Percentiles rank a stretch among this genome's conserved stretches.
These are phyloP conservation scores for Rutidosis leptorrhynchoides DNA, from an alignment of 129 eudicot species.

Conservation along the genomic window DNA sequence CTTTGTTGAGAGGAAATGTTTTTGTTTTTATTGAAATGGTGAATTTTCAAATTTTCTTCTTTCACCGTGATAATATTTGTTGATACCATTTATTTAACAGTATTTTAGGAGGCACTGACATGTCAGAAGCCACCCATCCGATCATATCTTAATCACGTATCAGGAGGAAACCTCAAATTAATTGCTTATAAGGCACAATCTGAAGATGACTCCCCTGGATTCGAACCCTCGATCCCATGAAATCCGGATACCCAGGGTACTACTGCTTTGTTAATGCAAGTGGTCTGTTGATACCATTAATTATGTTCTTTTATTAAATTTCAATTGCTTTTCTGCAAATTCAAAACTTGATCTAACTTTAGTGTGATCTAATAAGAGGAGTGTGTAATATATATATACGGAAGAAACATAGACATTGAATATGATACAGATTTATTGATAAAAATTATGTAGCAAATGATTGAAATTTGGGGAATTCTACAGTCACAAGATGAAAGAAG, in stretches of 20 bases:
- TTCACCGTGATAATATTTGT: neutral
- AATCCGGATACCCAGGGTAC: too few relatives aligned
- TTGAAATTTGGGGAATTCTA: constrained; percentile 30
- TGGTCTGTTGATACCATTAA: neutral
- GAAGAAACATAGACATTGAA: constrained; percentile 22
- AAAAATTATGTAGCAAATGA: constrained; percentile 34
- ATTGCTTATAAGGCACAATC: too few relatives aligned
- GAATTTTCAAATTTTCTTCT: neutral
- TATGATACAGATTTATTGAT: constrained; percentile 39
- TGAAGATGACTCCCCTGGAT: too few relatives aligned
- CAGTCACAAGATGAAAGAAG: constrained; percentile 25
- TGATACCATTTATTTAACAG: too few relatives aligned
- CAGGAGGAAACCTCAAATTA: too few relatives aligned
- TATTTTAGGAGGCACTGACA: too few relatives aligned
- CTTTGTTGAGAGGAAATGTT: too few relatives aligned
- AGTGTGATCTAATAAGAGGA: neutral
- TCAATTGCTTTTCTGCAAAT: neutral
- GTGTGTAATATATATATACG: neutral
- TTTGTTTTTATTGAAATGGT: too few relatives aligned
- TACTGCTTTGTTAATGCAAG: too few relatives aligned
- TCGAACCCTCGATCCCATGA: too few relatives aligned
- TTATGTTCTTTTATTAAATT: neutral
- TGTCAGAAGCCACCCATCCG: too few relatives aligned
- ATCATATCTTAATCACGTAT: too few relatives aligned
- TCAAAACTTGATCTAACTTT: neutral